A percentile compares a stretch with the other conserved stretches of the same genome.
These are phyloP conservation scores for Ophiostoma himal-ulmi DNA, from an alignment of 2,329 filamentous ascomycete species.

Conservation along the genomic window DNA sequence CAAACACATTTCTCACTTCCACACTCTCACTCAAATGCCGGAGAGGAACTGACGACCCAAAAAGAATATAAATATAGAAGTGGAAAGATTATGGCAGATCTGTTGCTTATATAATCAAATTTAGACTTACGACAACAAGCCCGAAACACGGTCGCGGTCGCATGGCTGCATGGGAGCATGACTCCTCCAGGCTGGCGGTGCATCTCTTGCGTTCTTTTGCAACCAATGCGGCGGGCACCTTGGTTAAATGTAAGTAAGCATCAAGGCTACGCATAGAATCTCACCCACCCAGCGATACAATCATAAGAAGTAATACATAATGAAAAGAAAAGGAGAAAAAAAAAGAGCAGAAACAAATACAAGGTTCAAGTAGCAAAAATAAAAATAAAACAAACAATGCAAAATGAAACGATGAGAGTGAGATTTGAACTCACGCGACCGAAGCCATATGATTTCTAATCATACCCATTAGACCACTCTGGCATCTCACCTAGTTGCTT, in stretches of 20 bases:
- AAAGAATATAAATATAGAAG: not conserved
- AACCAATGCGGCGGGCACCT: not conserved
- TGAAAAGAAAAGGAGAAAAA: not conserved
- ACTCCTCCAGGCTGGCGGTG: not conserved
- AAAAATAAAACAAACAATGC: not conserved
- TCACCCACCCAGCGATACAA: no score
- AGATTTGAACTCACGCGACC: slow-evolving; percentile 25
- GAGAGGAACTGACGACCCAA: not conserved
- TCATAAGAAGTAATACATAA: no score
- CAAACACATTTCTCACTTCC: not conserved
- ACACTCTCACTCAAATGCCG: not conserved
- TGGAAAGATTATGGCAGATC: not conserved
- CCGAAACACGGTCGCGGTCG: not conserved
- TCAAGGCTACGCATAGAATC: no score
- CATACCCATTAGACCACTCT: slow-evolving; percentile 25
- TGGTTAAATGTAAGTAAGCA: not conserved
- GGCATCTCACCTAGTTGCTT: slow-evolving; percentile 21
- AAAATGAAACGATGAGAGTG: slow-evolving; percentile 22
- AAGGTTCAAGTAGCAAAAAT: not conserved
- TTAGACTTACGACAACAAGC: not conserved
- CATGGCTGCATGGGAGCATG: not conserved
- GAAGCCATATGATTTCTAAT: slow-evolving; percentile 26
- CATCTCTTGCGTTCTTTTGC: not conserved
- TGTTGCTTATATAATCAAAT: not conserved
- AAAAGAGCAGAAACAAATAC: not conserved